These are phyloP conservation scores for Podochytrium sp. DNA, from an alignment of 192 early-diverging fungal species.

Conservation along the genomic window DNA sequence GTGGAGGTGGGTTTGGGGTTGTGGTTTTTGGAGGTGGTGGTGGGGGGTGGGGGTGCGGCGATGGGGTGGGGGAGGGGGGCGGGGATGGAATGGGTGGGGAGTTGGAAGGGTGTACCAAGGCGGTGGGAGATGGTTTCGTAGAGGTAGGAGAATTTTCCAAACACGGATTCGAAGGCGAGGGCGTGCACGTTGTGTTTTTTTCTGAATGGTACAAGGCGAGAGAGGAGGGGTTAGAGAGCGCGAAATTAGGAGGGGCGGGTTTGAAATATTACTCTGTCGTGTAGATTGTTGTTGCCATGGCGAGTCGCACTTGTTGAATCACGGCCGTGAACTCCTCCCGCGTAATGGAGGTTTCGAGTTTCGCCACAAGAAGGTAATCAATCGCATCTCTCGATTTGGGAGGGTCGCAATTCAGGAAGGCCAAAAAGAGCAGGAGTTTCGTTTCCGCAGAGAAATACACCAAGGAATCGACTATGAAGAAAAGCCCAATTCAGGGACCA, in stretches of 20 bases:
- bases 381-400: not conserved
- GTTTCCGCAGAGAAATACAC: conserved; percentile 14
- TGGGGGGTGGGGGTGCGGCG: not conserved
- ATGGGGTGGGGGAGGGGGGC: not conserved
- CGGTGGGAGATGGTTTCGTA: conserved; percentile 20
- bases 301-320: conserved; percentile 10
- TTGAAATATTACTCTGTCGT: not conserved
- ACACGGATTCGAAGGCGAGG: conserved; percentile 15
- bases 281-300: not conserved
- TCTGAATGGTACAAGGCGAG: conserved; percentile 6
- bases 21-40: not conserved
- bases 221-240: not conserved
- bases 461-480: not conserved
- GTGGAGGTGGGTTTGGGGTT: not conserved
- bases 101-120: not conserved
- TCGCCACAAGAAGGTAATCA: not conserved
- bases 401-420: not conserved
- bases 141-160: conserved; percentile 20
- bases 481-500: not conserved
- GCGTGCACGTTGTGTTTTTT: conserved; percentile 5
- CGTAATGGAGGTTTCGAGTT: not conserved
- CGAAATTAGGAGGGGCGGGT: not conserved
- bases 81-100: not conserved
- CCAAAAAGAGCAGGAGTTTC: conserved; percentile 11
- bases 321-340: conserved; percentile 3